Percentiles rank a stretch among this genome's conserved stretches.
Conservation (phyloP, 2,329 filamentous ascomycete species). For the Colletotrichum sp. region DNA sequence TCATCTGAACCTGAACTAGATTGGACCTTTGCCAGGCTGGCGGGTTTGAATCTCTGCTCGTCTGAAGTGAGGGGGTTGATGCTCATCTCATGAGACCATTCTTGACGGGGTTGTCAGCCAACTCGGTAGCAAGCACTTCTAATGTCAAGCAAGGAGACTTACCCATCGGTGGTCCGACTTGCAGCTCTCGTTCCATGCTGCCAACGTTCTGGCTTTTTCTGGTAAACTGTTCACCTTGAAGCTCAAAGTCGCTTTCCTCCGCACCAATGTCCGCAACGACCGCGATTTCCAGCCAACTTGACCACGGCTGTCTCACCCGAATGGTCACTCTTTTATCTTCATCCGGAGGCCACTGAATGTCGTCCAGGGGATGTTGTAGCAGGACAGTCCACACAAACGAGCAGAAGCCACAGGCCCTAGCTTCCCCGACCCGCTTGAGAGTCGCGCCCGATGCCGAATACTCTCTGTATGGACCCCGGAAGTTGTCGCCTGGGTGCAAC, state of each 20-base stretch:
- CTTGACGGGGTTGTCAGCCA: fast-evolving
- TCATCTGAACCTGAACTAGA: background rate
- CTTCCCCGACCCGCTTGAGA: background rate
- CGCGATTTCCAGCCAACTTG: background rate
- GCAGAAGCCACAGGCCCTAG: background rate
- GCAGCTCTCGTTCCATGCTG: background rate
- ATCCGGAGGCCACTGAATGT: background rate
- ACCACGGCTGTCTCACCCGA: background rate
- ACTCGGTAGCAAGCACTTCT: fast-evolving
- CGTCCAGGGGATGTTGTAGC: background rate
- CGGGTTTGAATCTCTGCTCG: background rate
- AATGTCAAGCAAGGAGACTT: fast-evolving
- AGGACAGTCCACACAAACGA: background rate
- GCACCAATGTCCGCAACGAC: background rate
- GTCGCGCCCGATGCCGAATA: background rate
- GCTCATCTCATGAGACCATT: background rate
- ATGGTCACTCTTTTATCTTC: background rate
- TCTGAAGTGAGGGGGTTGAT: background rate
- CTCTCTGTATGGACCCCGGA: background rate
- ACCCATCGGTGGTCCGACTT: background rate
- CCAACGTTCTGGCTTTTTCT: background rate
- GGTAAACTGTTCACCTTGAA: background rate
- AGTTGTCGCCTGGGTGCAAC: fast-evolving
- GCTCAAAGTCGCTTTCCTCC: background rate
- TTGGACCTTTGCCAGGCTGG: background rate